Percentiles rank a stretch among this genome's conserved stretches.
phyloP scores from a whole-genome alignment of 805 yeast genomes.

The Grigorovia transvaalensis region DNA sequence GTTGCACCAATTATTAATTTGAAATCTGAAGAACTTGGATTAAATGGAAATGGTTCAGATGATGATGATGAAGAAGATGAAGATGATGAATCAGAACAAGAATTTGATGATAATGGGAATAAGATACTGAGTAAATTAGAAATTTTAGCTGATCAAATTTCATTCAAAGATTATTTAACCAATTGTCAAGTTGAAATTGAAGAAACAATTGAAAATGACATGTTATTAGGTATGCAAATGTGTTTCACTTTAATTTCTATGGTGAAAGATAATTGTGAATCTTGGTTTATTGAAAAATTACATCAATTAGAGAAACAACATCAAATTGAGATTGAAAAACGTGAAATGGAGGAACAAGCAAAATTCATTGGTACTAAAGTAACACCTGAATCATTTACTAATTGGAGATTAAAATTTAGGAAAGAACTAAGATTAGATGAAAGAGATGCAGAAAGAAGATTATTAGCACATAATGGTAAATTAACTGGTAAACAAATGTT shows the following conservation, averaged over 20 bases:
- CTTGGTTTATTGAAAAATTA: slow-evolving; percentile 49
- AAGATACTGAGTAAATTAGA: slow-evolving; percentile 38
- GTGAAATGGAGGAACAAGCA: slow-evolving; percentile 76
- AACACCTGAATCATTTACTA: slow-evolving; percentile 58
- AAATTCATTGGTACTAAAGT: slow-evolving; percentile 89
- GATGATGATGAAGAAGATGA: slow-evolving; percentile 30
- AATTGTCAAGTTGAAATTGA: slow-evolving; percentile 26
- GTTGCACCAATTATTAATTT: slow-evolving; percentile 52
- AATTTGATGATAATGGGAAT: slow-evolving; percentile 38
- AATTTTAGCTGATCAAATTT: slow-evolving; percentile 47
- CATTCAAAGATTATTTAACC: slow-evolving; percentile 39
- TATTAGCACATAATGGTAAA: slow-evolving; percentile 59
- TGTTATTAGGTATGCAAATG: slow-evolving; percentile 85
- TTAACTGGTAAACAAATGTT: slow-evolving; percentile 83
- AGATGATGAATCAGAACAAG: slow-evolving; percentile 29
- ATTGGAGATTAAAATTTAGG: slow-evolving; percentile 68
- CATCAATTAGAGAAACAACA: slow-evolving; percentile 42
- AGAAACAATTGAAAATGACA: slow-evolving; percentile 38
- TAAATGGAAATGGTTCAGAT: slow-evolving; percentile 18
- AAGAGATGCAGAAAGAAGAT: slow-evolving; percentile 41
- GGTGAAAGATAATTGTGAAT: slow-evolving; percentile 75
- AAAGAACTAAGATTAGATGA: slow-evolving; percentile 62
- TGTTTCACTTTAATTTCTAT: slow-evolving; percentile 69
- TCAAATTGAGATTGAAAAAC: slow-evolving; percentile 47
- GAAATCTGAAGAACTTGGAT: slow-evolving; percentile 23